These are phyloP conservation scores for Exsudoporus frostii DNA, from an alignment of 768 basidiomycete genomes.

Conservation along the genomic window DNA sequence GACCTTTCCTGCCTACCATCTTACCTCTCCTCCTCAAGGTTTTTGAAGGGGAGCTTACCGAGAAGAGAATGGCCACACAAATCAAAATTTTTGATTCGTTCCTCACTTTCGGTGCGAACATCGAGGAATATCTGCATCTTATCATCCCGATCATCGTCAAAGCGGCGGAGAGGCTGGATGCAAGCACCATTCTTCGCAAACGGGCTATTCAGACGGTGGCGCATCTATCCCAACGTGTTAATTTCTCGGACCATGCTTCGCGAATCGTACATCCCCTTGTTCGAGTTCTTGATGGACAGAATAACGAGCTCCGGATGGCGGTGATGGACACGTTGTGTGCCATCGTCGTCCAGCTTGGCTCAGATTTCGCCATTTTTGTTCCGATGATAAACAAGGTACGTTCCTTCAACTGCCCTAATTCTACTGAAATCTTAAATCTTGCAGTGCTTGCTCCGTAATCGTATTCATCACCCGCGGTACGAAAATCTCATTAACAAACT, in stretches of 20 bases:
- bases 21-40: slow-evolving; percentile 87
- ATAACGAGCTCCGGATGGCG: slow-evolving; percentile 76
- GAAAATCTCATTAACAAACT: slow-evolving; percentile 87
- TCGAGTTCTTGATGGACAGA: slow-evolving; percentile 71
- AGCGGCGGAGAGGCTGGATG: slow-evolving; percentile 82
- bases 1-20: slow-evolving; percentile 89
- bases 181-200: slow-evolving; percentile 71
- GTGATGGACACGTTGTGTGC: slow-evolving; percentile 95
- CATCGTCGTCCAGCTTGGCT: slow-evolving; percentile 87
- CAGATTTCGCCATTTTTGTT: slow-evolving; percentile 97
- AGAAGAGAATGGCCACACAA: slow-evolving; percentile 73
- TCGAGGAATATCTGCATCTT: slow-evolving; percentile 97
- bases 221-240: slow-evolving; percentile 85
- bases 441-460: slow-evolving; percentile 73
- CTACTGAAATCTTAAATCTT: neutral
- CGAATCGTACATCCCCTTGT: slow-evolving; percentile 95
- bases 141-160: slow-evolving; percentile 93
- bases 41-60: slow-evolving; percentile 83
- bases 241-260: slow-evolving; percentile 97
- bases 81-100: slow-evolving; percentile 94
- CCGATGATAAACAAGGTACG: slow-evolving; percentile 92
- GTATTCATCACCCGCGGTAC: slow-evolving; percentile 78
- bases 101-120: slow-evolving; percentile 90
- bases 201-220: slow-evolving; percentile 90
- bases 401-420: neutral